Evolutionary conservation across 108 stramenopile species (phyloP), one percentile per base, ranked within the genome.

Genomic region (Schizochytrium sp.): DNA sequence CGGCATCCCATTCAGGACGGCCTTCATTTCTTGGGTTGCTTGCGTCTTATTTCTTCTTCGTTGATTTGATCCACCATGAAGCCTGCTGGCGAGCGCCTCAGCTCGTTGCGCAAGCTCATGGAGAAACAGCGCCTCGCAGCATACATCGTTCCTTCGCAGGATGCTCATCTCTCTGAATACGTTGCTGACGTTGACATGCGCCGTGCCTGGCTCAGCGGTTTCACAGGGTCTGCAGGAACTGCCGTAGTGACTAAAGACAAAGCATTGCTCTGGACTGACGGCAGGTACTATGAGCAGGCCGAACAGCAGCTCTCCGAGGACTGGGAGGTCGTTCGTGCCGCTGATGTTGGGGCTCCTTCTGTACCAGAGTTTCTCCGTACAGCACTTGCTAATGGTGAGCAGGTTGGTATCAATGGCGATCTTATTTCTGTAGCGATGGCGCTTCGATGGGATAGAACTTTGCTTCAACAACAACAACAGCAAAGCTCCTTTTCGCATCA

Each of bases 131-230:
- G 76, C 28, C 17, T 89, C 28, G 47, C 56, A 55, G 93, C 93
- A 15, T 97, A 95, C 90, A 69, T 98, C 0, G 90, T 96, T 83
- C 96, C 96, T 13, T 92, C 92, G 10, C 95, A 96, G 88, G 97
- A 98, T 95, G 96, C 96, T 8, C 97, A 98, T 92, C 89, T 89
- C 55, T 95, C 95, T n/a, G 99, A 99, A 94, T 99, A 99, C 90
- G 95, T 96, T 46, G 96, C 97, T 17, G 95, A 95, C 42, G 94
- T 94, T 49, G 97, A 97, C 92, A 95, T 92, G 93, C 92, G 98
- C 56, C 90, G 98, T n/a, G 94, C 90, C 58, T 99, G 94, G 91
- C 41, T 98, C 64, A 94, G 95, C 5, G 95, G 95, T 56, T 99
- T 99, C 92, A 94, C 95, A 45, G 99, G 99, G 10, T 94, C 94